Conservation (phyloP, 2,329 filamentous ascomycete species). For the Colletotrichum horii region DNA sequence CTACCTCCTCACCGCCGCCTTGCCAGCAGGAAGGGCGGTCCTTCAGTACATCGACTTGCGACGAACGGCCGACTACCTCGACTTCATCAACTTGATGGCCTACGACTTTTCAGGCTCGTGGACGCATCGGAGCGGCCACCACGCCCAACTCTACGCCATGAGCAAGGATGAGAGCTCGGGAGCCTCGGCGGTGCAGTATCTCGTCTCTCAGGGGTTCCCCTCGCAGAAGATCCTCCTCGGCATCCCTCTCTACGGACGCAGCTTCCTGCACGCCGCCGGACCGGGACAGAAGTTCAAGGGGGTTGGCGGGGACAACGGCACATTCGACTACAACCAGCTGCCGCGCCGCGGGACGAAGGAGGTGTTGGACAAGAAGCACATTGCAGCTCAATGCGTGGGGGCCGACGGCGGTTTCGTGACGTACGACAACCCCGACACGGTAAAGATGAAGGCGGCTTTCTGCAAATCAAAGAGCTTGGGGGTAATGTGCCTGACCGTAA, state of each 20-base stretch:
- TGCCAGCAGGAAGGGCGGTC: constrained; percentile 71
- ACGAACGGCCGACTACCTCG: constrained; percentile 68
- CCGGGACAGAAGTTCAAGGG: constrained; percentile 67
- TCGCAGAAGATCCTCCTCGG: constrained; percentile 76
- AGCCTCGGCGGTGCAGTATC: constrained; percentile 69
- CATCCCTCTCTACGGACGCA: constrained; percentile 77
- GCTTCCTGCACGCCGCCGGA: constrained; percentile 70
- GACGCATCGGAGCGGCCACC: constrained; percentile 72
- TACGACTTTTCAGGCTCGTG: constrained; percentile 82
- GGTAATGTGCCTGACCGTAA: constrained; percentile 42
- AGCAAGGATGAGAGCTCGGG: constrained; percentile 67
- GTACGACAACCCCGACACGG: constrained; percentile 80
- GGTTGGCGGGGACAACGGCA: constrained; percentile 66
- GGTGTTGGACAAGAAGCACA: constrained; percentile 68
- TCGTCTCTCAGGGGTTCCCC: constrained; percentile 70
- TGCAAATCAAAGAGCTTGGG: constrained; percentile 74
- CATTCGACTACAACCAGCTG: constrained; percentile 76
- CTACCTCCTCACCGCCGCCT: constrained; percentile 74
- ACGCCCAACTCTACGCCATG: constrained; percentile 74
- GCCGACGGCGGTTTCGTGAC: constrained; percentile 79
- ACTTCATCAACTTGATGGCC: constrained; percentile 79
- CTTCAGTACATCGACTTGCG: constrained; percentile 73
- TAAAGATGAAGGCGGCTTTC: constrained; percentile 76
- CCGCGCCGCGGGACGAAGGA: constrained; percentile 68
- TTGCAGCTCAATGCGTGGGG: constrained; percentile 75